Base-by-base conservation (phyloP, 345 rosid species). In the Eucalyptus marginata region DNA sequence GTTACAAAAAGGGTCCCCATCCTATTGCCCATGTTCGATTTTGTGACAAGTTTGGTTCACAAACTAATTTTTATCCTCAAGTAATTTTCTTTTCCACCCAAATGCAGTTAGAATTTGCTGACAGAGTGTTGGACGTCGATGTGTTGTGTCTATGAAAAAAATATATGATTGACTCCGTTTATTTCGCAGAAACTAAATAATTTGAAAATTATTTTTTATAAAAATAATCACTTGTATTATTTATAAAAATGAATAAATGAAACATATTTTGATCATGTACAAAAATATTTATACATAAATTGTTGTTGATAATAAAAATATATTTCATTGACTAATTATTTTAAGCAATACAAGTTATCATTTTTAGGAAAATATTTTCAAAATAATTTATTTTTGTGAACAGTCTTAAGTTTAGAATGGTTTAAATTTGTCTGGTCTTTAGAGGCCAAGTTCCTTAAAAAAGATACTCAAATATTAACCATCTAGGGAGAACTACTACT, bases 121-220 rank as follows among this genome's bases (percentile, higher is more conserved):
- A 15, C 76, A n/a, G 33, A 64, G 76, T 64, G 40, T n/a, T 64
- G 40, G 36, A 64, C 40, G 33, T 64, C 18, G 36, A n/a, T n/a
- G 33, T n/a, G 40, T n/a, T 8, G 76, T 64, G 76, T n/a, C 17
- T n/a, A 14, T 14, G 76, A n/a, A n/a, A 64, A 64, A 7, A 64
- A n/a, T 64, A 4, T 40, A 64, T 64, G 36, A 14, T 62, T 62
- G 15, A 29, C 33, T 27, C 16, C 17, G 2, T 62, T 62, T 62
- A 29, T 13, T 27, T 62, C 0, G 0, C 0, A 13, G 5, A 3
- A 59, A 62, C 3, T 62, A 62, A 62, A 27, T 62, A 13, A 62
- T 62, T 62, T 27, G 8, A 27, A 27, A 27, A 12, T 11, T 62
- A 6, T 27, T 62, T 27, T 52, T 52, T 18, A 18, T 62, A 5